Conservation (phyloP, 2,329 filamentous ascomycete species). For the Thielaviopsis musarum region DNA sequence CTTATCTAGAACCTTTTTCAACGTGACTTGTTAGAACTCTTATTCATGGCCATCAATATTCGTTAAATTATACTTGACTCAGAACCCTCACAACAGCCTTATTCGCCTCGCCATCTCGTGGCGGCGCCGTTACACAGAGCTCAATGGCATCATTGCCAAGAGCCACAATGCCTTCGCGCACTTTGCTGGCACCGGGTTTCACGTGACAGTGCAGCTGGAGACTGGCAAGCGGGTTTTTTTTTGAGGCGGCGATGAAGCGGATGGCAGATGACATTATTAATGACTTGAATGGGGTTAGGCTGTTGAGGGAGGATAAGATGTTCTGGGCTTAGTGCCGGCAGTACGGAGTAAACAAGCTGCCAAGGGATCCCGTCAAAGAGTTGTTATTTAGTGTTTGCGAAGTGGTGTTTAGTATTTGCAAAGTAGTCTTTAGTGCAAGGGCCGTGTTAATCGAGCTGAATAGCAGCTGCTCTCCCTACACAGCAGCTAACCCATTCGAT, state of each 20-base stretch:
- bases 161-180: constrained; percentile 41
- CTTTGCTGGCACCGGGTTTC: constrained; percentile 46
- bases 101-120: constrained; percentile 53
- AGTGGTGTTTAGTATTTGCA: no score
- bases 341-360: no score
- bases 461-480: no score
- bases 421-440: no score
- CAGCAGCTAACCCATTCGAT: no score
- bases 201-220: constrained; percentile 49
- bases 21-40: not conserved
- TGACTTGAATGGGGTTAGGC: not conserved
- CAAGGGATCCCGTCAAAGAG: no score
- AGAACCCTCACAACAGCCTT: constrained; percentile 46
- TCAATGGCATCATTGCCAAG: constrained; percentile 42
- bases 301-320: no score
- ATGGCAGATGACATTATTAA: constrained; percentile 5
- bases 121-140: constrained; percentile 47
- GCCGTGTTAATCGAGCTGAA: no score
- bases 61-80: constrained; percentile 29
- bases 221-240: constrained; percentile 26
- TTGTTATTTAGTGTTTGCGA: no score
- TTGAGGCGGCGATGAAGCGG: constrained; percentile 29
- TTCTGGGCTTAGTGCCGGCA: no score
- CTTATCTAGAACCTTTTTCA: constrained; percentile 29
- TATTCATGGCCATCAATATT: constrained; percentile 5